Percentiles rank a stretch among this genome's conserved stretches.
Conservation (phyloP, 2,329 filamentous ascomycete species). For the Hypoxylon sp. region DNA sequence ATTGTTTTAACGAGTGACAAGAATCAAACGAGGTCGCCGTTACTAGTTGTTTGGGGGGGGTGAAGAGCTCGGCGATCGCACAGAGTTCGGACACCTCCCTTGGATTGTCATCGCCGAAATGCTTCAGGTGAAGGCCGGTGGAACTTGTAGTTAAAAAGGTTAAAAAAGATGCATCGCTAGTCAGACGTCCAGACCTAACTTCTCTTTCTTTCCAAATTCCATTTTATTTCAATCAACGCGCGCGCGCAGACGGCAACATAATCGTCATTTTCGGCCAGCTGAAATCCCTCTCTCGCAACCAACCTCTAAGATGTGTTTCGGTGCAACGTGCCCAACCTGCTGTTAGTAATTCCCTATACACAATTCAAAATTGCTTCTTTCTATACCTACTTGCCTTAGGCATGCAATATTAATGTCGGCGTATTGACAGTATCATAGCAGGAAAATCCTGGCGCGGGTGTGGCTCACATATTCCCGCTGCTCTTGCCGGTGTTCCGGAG, state of each 20-base stretch:
- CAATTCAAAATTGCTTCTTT: background rate
- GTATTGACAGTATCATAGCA: slow-evolving; percentile 50
- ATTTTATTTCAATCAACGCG: slow-evolving; percentile 1
- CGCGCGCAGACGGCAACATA: slow-evolving; percentile 9
- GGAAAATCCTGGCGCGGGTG: slow-evolving; percentile 66
- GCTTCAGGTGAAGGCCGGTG: slow-evolving; percentile 35
- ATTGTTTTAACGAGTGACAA: background rate
- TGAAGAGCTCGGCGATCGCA: slow-evolving; percentile 40
- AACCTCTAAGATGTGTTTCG: slow-evolving; percentile 47
- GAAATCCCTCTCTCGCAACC: slow-evolving; percentile 6
- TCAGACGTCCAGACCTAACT: background rate
- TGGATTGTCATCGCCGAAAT: slow-evolving; percentile 39
- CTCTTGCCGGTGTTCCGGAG: slow-evolving; percentile 60
- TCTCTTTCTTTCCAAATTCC: slow-evolving; percentile 6
- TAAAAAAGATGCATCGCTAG: background rate
- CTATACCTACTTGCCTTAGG: background rate
- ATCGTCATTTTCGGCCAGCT: slow-evolving; percentile 11
- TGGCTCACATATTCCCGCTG: slow-evolving; percentile 61
- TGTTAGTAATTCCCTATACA: slow-evolving; percentile 33
- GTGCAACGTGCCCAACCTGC: slow-evolving; percentile 45
- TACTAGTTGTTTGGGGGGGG: background rate
- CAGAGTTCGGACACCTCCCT: slow-evolving; percentile 33
- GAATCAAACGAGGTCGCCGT: slow-evolving; percentile 1
- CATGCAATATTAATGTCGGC: background rate
- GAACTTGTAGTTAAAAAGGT: slow-evolving; percentile 7